These are phyloP conservation scores for Nitzschia palea DNA, from an alignment of 108 stramenopile genomes.

Conservation along the genomic window DNA sequence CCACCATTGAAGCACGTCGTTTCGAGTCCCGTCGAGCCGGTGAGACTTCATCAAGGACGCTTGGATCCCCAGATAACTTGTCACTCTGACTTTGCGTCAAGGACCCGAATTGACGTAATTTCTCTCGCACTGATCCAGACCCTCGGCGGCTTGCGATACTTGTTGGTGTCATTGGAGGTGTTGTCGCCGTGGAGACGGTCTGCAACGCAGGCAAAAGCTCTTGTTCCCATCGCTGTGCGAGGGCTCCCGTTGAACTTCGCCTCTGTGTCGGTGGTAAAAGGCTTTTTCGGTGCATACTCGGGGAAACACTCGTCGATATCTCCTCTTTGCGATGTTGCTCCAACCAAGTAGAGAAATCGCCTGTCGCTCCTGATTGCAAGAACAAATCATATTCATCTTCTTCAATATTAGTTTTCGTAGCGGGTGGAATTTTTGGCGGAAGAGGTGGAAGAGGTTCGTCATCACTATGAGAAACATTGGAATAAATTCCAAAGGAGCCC, in stretches of 20 bases:
- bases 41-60: no score
- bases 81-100: no score
- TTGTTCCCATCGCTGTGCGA: not conserved
- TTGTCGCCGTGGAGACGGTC: not conserved
- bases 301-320: not conserved
- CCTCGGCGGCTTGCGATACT: not conserved
- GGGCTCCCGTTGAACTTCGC: not conserved
- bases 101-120: no score
- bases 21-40: no score
- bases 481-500: not conserved
- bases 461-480: not conserved
- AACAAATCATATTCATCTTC: not conserved
- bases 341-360: slow-evolving; percentile 2
- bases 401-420: no score
- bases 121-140: no score
- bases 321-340: not conserved
- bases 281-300: not conserved
- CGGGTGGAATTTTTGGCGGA: no score
- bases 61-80: no score
- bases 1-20: not conserved
- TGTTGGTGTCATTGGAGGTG: not conserved
- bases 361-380: not conserved
- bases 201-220: not conserved
- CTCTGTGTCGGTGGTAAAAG: not conserved
- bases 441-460: not conserved